phyloP scores from a whole-genome alignment of 495 filamentous ascomycete genomes.

The Peziza echinospora region DNA sequence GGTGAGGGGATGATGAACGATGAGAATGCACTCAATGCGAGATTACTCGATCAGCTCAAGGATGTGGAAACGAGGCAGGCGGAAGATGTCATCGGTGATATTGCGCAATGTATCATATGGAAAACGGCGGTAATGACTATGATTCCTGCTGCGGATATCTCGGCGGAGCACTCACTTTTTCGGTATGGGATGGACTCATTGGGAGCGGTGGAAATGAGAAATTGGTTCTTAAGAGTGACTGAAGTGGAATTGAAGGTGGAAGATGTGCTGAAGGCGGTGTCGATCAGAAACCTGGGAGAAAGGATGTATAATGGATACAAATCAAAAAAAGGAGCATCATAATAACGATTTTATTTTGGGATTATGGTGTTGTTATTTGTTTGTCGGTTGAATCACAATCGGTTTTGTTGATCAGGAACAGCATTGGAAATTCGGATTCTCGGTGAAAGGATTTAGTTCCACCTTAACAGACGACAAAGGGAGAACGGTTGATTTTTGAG shows the following conservation, averaged over 20 bases:
- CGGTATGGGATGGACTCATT: slow-evolving; percentile 34
- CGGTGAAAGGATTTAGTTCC: too few relatives aligned
- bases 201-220: slow-evolving; percentile 32
- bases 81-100: not conserved
- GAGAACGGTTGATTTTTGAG: too few relatives aligned
- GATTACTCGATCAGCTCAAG: not conserved
- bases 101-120: not conserved
- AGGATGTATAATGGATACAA: not conserved
- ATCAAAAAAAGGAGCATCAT: not conserved
- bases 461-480: too few relatives aligned
- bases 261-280: not conserved
- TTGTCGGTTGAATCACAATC: too few relatives aligned
- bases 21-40: not conserved
- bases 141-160: slow-evolving; percentile 31
- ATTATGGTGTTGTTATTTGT: too few relatives aligned
- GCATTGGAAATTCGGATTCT: too few relatives aligned
- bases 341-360: too few relatives aligned
- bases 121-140: slow-evolving; percentile 22
- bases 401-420: too few relatives aligned
- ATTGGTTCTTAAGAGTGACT: slow-evolving; percentile 21
- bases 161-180: slow-evolving; percentile 26
- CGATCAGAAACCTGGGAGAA: not conserved
- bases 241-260: not conserved
- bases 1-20: not conserved
- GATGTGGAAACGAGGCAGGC: not conserved